Base-by-base conservation (phyloP, 108 stramenopile genomes). In the Cyclotella distinguenda region DNA sequence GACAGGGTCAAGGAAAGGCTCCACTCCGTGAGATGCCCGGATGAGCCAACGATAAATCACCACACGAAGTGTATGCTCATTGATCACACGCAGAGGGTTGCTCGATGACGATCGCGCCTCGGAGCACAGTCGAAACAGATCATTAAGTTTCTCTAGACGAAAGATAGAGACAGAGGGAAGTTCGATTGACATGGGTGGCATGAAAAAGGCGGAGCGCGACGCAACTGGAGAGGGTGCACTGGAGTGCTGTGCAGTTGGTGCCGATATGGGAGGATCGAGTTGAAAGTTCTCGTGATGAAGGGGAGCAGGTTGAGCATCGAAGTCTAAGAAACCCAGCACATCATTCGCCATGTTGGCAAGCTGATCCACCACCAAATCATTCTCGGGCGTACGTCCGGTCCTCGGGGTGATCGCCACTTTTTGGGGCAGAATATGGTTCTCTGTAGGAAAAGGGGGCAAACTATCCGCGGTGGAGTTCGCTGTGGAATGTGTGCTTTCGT, bases 41-140 rank as follows among this genome's bases (percentile, higher is more conserved):
- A 85, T 76, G 33, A 91, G 86, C 93, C 93, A 94, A 26, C 87
- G 82, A 62, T 85, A 89, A 22, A 94, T 46, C 25, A 91, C 86
- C 23, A 83, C 59, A 60, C 82, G 83, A 32, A 87, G 43, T 5
- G 70, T 69, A 33, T 60, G 56, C 34, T 77, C 81, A 63, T 81
- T 65, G 18, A 93, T 77, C 30, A 66, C 77, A 26, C 71, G 63
- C 10, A 86, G 64, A 40, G 84, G 68, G 42, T 80, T 63, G 26
- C 79, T 66, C 18, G 45, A 22, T 15, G 81, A 61, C 38, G 72
- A 45, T 27, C 76, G 52, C 2, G 85, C 82, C 46, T 70, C 54
- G 33, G 79, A 59, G 50, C 83, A 87, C 56, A 79, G 67, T 9
- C 79, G 80, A 47, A 93, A 65, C 68, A 93, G 62, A 50, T 83